Base-by-base conservation (phyloP, 2,329 filamentous ascomycete genomes). In the Phialophora expanda region DNA sequence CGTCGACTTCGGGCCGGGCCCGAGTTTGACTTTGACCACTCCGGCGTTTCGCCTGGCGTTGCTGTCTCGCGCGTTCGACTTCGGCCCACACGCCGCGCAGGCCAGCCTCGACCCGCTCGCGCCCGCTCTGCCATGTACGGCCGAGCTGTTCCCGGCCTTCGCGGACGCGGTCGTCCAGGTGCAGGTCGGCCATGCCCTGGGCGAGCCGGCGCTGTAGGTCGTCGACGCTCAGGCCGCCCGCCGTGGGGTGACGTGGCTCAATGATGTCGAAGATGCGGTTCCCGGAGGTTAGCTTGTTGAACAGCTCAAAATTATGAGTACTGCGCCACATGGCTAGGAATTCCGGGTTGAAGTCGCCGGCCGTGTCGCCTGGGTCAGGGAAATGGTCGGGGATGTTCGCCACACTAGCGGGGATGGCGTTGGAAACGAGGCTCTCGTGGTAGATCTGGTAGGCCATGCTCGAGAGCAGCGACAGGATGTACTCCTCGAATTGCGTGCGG, bases 401-500 rank as follows among this genome's bases (percentile, higher is more conserved):
- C 90, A 83, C 62, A 89, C 81, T 53, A 83, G 44, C 24, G 1
- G 67, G 60, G 11, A 69, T 51, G 11, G 32, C 54, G 14, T 30
- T 62, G 9, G 61, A 53, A 3, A n/a, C 20, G 20, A 61, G 22
- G 4, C 59, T 44, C 41, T 71, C 69, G 50, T 69, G 69, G 61
- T 69, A 71, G 14, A 63, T 59, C 77, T 93, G 93, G 76, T 96
- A 98, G 76, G 97, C 97, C 71, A 93, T 90, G 0, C 91, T 88
- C 0, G 93, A 91, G 51, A 98, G 87, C 68, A 99, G 85, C 0
- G 93, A 92, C 26, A 98, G 85, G 5, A 99, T 85, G 75, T 99
- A 99, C 74, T 97, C 93, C 78, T 99, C 95, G 69, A 99, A 99
- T 74, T 98, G 94, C 48, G 97, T 87, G 32, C 95, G 88, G 73